Base-by-base conservation (phyloP, 2,329 filamentous ascomycete species). In the Arthrinium phaeospermum region DNA sequence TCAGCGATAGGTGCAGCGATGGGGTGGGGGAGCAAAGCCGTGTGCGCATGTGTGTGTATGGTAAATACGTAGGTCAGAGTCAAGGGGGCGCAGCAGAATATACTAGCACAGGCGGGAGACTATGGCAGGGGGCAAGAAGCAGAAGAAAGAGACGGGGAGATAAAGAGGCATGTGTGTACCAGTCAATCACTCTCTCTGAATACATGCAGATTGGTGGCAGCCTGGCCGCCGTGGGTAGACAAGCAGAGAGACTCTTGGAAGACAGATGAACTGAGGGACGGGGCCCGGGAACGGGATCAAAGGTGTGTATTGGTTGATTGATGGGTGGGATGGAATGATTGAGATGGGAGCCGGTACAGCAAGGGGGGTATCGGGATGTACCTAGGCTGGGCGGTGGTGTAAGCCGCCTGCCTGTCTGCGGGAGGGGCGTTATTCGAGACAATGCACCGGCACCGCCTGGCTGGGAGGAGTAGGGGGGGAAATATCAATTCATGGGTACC, bases 351-450 rank as follows among this genome's bases (percentile, higher is more conserved):
- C 41, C 1, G 57, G 57, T 64, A 37, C 57, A 64, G 57, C 41
- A 64, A 64, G 30, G 34, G 57, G 41, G 41, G 57, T 64, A 64
- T 64, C 57, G 57, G 57, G 10, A 64, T 41, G 57, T 64, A 64
- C 57, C 57, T 64, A 5, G 30, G 37, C 6, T n/a, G 53, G 53
- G 30, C 13, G 30, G 34, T n/a, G 19, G 19, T 64, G 57, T 37
- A 64, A 64, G 57, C 57, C 57, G 57, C 34, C 53, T 57, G 27
- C 51, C 57, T 64, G 57, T 64, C 57, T 64, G 34, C 34, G 57
- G 57, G 57, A 64, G 57, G 57, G 57, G 57, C 57, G 57, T 64
- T 64, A n/a, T n/a, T 64, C 57, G 57, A 64, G 57, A 64, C 34
- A 64, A 57, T 41, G 57, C 57, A 64, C 57, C 57, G 19, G 57